Evolutionary conservation across 805 yeast genomes (phyloP).

Genomic region (Metschnikowia lunata): DNA sequence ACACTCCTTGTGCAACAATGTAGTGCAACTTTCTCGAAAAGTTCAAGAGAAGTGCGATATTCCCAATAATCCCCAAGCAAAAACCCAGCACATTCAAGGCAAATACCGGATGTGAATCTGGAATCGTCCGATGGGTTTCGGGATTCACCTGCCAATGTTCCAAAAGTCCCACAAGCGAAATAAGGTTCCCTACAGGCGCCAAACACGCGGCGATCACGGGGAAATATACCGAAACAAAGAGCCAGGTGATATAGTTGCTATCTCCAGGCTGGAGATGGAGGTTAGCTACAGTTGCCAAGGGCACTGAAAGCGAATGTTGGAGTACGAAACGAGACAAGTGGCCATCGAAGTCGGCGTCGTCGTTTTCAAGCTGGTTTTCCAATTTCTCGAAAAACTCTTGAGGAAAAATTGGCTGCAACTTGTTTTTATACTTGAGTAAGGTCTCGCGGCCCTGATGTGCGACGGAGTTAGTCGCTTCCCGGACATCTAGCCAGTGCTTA

Average conservation of each 20-base stretch:
- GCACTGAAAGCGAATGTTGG: constrained; percentile 30
- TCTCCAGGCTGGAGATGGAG: constrained; percentile 37
- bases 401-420: constrained; percentile 14
- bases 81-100: constrained; percentile 61
- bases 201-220: constrained; percentile 75
- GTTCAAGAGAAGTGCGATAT: constrained; percentile 64
- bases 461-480: constrained; percentile 2
- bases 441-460: constrained; percentile 7
- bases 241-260: constrained; percentile 49
- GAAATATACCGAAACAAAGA: constrained; percentile 58
- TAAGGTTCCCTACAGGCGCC: constrained; percentile 75
- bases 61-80: constrained; percentile 62
- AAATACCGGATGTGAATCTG: constrained; percentile 38
- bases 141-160: constrained; percentile 56
- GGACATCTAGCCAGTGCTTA: constrained; percentile 4
- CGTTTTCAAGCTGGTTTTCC: not conserved
- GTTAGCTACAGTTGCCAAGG: constrained; percentile 27
- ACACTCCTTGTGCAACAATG: constrained; percentile 54
- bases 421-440: constrained; percentile 12
- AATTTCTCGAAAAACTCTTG: constrained; percentile 3
- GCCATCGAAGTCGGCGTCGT: not conserved
- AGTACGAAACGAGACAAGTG: constrained; percentile 17
- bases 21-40: constrained; percentile 58
- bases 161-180: constrained; percentile 65
- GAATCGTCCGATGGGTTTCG: constrained; percentile 19